Base-by-base conservation (phyloP, 2,329 filamentous ascomycete species). In the Cladophialophora carrionii region DNA sequence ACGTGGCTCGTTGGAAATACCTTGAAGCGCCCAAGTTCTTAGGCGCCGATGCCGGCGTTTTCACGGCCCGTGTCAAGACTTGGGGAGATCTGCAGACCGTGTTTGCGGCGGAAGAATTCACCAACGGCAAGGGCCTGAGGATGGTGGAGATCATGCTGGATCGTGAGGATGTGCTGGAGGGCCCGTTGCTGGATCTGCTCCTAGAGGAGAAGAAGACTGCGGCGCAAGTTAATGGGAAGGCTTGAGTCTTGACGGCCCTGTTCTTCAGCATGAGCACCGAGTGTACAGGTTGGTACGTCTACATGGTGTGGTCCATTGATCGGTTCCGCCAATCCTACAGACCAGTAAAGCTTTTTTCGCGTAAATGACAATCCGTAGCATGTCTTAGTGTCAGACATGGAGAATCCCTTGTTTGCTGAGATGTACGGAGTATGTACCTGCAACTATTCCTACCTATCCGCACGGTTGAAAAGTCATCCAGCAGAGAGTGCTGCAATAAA, bases 1-100 rank as follows among this genome's bases (percentile, higher is more conserved):
- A 96, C 74, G 88, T 96, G 63, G 82, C 85, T 63, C 77, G 80
- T 10, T 96, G 92, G 92, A 82, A 88, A 55, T 90, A 88, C 81
- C 87, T 34, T 70, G 74, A 62, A 17, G 65, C 58, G 10, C 64
- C 67, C 1, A 80, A 81, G 2, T 85, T 87, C 0, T 91, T 95
- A 73, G 90, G 90, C 51, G 89, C 85, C 0, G 26, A 22, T n/a
- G 64, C 65, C 7, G 20, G 78, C 8, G 73, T 76, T 0, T 78
- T 77, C 57, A 81, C 77, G 0, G 77, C 73, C 10, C 71, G 74
- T 31, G 81, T 78, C 2, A 75, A 73, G 62, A 84, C 79, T 0
- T 82, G 79, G 66, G 80, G 77, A 0, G 81, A 85, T 65, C 65
- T 85, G 2, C 76, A 80, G 43, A 64, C 71, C 4, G 75, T 82